Conservation (phyloP, 345 rosid genomes). For the Gossypium ekmanianum region DNA sequence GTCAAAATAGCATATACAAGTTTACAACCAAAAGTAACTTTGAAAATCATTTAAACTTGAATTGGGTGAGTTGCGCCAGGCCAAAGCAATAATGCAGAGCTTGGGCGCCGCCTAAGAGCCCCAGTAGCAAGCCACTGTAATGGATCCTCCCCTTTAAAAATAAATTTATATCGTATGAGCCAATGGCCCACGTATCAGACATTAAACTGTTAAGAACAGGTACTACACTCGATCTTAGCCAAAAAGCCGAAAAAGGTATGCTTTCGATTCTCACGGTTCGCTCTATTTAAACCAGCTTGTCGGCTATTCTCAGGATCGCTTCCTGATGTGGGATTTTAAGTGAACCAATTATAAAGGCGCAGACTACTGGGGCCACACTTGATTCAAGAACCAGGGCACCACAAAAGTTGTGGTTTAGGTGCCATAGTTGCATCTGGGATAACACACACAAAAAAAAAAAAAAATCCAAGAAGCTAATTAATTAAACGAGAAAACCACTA, state of each 20-base stretch:
- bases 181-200: slow-evolving; percentile 10
- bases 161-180: slow-evolving; percentile 18
- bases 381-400: no score
- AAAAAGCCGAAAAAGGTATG: slow-evolving; percentile 62
- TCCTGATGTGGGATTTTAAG: no score
- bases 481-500: no score
- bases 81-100: neutral
- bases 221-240: slow-evolving; percentile 50
- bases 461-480: neutral
- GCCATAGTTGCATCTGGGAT: neutral
- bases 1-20: rapidly evolving
- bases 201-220: slow-evolving; percentile 1
- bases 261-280: no score
- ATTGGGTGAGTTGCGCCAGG: neutral
- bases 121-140: neutral
- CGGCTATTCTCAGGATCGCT: no score
- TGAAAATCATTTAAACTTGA: no score
- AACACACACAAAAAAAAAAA: no score
- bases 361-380: no score
- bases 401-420: neutral
- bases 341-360: no score
- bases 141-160: neutral
- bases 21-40: no score
- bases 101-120: neutral
- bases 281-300: neutral